A percentile compares a stretch with the other conserved stretches of the same genome.
These are phyloP conservation scores for Talaromyces borbonicus DNA, from an alignment of 495 filamentous ascomycete genomes.

Conservation along the genomic window DNA sequence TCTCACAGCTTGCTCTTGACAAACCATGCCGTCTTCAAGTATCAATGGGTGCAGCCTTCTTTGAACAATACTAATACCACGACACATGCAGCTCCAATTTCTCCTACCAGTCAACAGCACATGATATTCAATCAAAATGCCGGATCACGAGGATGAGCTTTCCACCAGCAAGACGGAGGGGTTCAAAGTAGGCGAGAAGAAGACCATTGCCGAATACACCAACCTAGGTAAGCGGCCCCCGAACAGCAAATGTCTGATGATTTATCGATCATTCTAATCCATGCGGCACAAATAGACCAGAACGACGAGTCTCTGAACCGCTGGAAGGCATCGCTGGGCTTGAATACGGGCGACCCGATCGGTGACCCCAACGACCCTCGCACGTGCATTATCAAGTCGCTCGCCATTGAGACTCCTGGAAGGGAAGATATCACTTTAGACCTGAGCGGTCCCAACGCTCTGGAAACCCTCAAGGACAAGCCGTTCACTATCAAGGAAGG, in stretches of 20 bases:
- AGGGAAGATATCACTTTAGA: constrained; percentile 80
- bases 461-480: constrained; percentile 15
- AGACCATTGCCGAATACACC: constrained; percentile 85
- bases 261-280: constrained; percentile 34
- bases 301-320: constrained; percentile 89
- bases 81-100: too few relatives aligned
- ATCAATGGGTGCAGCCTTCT: too few relatives aligned
- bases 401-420: constrained; percentile 71
- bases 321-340: constrained; percentile 92
- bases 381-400: constrained; percentile 80
- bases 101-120: too few relatives aligned
- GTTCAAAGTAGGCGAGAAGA: constrained; percentile 97
- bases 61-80: too few relatives aligned
- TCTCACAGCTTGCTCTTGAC: too few relatives aligned
- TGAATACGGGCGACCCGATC: constrained; percentile 55
- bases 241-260: not conserved
- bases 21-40: too few relatives aligned
- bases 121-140: constrained; percentile 37
- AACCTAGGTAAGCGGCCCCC: constrained; percentile 87
- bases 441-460: constrained; percentile 34
- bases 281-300: constrained; percentile 30
- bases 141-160: constrained; percentile 74
- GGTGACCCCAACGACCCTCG: constrained; percentile 66
- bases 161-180: constrained; percentile 78
- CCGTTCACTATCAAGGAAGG: constrained; percentile 98